phyloP scores from a whole-genome alignment of 345 rosid genomes.

The Salix purpurea region DNA sequence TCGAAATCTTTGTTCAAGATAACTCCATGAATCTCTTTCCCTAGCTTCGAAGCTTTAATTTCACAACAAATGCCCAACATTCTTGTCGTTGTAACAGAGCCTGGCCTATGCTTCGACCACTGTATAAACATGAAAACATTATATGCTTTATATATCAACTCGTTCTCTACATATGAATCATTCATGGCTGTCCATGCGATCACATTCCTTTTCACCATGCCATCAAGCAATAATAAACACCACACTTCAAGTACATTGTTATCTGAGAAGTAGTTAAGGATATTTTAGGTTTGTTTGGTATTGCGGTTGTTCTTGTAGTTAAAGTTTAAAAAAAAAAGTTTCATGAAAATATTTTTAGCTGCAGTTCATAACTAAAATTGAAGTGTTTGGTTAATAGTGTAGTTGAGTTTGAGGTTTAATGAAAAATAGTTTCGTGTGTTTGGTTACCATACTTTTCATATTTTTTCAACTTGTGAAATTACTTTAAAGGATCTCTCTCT shows the following conservation, averaged over 20 bases:
- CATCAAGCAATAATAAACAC: slow-evolving; percentile 54
- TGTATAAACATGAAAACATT: slow-evolving; percentile 57
- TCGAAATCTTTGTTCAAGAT: slow-evolving; percentile 57
- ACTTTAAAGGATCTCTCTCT: too few species aligned
- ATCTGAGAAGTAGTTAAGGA: slow-evolving; percentile 68
- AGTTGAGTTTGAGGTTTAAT: too few species aligned
- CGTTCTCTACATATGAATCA: slow-evolving; percentile 44
- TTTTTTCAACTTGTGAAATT: too few species aligned
- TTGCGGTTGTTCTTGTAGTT: too few species aligned
- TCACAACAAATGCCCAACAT: slow-evolving; percentile 49
- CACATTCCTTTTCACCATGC: slow-evolving; percentile 23
- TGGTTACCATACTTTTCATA: too few species aligned
- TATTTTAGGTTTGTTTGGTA: slow-evolving; percentile 41
- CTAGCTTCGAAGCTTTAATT: slow-evolving; percentile 54
- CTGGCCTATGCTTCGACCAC: slow-evolving; percentile 66
- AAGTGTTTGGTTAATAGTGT: too few species aligned
- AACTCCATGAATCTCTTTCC: slow-evolving; percentile 77
- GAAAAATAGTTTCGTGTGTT: too few species aligned
- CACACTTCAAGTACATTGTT: slow-evolving; percentile 78
- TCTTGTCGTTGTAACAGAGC: slow-evolving; percentile 66
- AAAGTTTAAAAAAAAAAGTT: too few species aligned
- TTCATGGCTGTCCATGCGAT: slow-evolving; percentile 38
- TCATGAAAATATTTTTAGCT: too few species aligned
- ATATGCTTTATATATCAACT: slow-evolving; percentile 35
- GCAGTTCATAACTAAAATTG: too few species aligned